These are phyloP conservation scores for Carex myosuroides DNA, from an alignment of 176 grass and related monocot genomes.

Conservation along the genomic window DNA sequence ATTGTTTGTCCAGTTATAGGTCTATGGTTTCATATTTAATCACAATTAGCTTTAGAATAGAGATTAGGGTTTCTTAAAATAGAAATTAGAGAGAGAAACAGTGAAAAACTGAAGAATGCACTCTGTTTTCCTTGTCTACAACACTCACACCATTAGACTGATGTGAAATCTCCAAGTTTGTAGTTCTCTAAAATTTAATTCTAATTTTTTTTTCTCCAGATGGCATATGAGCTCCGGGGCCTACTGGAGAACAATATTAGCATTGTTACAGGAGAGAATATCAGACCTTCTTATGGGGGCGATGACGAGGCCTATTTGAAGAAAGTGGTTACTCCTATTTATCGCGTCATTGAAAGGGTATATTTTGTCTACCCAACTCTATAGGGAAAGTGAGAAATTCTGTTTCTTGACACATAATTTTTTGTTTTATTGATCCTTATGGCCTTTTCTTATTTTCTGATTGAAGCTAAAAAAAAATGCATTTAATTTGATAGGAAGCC, in stretches of 20 bases:
- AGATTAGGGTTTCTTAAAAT: background rate
- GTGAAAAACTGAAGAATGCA: background rate
- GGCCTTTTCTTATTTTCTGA: background rate
- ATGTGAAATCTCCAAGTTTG: background rate
- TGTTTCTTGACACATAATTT: constrained; percentile 11
- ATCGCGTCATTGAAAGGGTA: constrained; percentile 73
- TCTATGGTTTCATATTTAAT: background rate
- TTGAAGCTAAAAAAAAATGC: constrained; percentile 5
- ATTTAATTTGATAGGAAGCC: constrained; percentile 62
- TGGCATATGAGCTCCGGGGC: constrained; percentile 92
- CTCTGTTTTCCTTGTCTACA: constrained; percentile 1
- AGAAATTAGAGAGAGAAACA: constrained; percentile 12
- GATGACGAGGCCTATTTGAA: constrained; percentile 95
- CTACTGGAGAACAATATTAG: constrained; percentile 76
- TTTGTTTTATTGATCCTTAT: background rate
- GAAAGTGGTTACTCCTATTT: constrained; percentile 88
- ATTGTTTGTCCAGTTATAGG: background rate
- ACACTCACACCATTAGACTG: background rate
- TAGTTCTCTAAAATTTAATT: background rate
- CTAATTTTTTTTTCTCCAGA: constrained; percentile 38
- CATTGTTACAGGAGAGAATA: constrained; percentile 91
- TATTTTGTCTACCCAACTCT: background rate
- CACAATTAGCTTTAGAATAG: background rate
- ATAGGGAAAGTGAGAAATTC: constrained; percentile 6
- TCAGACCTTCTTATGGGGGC: constrained; percentile 82